Evolutionary conservation across 768 basidiomycete species (phyloP).

Genomic region (Tricholomella constricta): DNA sequence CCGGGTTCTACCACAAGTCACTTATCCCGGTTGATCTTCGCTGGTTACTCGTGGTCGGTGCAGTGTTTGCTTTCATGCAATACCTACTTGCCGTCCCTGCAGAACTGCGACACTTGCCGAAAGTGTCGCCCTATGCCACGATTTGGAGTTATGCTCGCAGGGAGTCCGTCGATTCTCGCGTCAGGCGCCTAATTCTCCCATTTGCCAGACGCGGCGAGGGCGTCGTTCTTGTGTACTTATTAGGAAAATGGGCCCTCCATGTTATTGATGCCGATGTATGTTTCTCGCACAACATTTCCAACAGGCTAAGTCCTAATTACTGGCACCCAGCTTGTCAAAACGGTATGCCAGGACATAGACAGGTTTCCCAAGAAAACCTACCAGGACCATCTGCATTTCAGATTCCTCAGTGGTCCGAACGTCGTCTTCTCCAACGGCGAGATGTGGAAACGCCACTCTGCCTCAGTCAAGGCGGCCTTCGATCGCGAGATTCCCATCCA

Average conservation of each 20-base stretch:
- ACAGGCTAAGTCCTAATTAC: not conserved
- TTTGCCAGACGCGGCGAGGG: slow-evolving; percentile 33
- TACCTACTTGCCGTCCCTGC: slow-evolving; percentile 27
- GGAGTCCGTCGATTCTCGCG: slow-evolving; percentile 36
- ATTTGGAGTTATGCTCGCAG: slow-evolving; percentile 35
- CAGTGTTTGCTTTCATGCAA: slow-evolving; percentile 7
- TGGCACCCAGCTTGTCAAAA: slow-evolving; percentile 23
- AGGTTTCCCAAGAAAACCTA: slow-evolving; percentile 30
- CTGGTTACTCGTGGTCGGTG: not conserved
- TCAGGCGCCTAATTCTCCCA: slow-evolving; percentile 36
- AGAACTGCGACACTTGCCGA: slow-evolving; percentile 36
- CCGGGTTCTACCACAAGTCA: not conserved
- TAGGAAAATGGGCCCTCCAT: slow-evolving; percentile 44
- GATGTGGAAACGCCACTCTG: slow-evolving; percentile 38
- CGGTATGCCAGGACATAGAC: slow-evolving; percentile 24
- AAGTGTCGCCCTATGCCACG: slow-evolving; percentile 31
- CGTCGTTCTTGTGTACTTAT: slow-evolving; percentile 38
- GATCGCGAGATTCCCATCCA: slow-evolving; percentile 35
- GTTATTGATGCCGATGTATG: slow-evolving; percentile 37
- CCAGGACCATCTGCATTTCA: slow-evolving; percentile 37
- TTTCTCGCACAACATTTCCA: not conserved
- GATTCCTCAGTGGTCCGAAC: slow-evolving; percentile 35
- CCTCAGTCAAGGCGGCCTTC: slow-evolving; percentile 35
- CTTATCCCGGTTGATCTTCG: slow-evolving; percentile 4
- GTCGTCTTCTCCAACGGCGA: slow-evolving; percentile 41